Percentiles rank a stretch among this genome's conserved stretches.
These are phyloP conservation scores for Oleoguttula mirabilis DNA, from an alignment of 495 filamentous ascomycete species.

Conservation along the genomic window DNA sequence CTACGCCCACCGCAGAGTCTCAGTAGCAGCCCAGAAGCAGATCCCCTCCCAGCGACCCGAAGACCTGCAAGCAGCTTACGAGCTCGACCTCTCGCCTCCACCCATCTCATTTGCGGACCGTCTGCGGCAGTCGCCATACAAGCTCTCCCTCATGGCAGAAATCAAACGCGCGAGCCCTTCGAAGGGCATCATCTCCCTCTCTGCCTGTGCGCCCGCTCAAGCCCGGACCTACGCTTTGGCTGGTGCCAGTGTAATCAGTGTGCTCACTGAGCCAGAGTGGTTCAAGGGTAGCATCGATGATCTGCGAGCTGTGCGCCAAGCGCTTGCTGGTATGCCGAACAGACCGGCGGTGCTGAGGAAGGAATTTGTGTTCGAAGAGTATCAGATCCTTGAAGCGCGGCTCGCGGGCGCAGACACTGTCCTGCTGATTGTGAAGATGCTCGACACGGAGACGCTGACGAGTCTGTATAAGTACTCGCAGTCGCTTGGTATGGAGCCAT, in stretches of 20 bases:
- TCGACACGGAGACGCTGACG: conserved; percentile 60
- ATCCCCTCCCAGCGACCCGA: conserved; percentile 71
- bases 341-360: conserved; percentile 86
- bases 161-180: conserved; percentile 95
- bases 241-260: conserved; percentile 91
- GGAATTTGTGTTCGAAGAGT: conserved; percentile 96
- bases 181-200: conserved; percentile 83
- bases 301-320: conserved; percentile 74
- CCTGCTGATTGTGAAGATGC: conserved; percentile 96
- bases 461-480: conserved; percentile 77
- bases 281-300: conserved; percentile 98
- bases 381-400: conserved; percentile 92
- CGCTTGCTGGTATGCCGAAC: conserved; percentile 78
- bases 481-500: conserved; percentile 89
- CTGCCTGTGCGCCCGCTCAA: conserved; percentile 78
- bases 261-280: conserved; percentile 95
- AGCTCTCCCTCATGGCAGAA: conserved; percentile 83
- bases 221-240: conserved; percentile 85
- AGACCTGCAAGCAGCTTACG: conserved; percentile 79
- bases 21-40: conserved; percentile 71
- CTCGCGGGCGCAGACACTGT: conserved; percentile 92
- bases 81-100: conserved; percentile 71
- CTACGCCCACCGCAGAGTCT: conserved; percentile 67
- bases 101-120: conserved; percentile 72
- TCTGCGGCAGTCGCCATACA: conserved; percentile 66